Evolutionary conservation across 768 basidiomycete genomes (phyloP).

Genomic region (Agaricus subrufescens): DNA sequence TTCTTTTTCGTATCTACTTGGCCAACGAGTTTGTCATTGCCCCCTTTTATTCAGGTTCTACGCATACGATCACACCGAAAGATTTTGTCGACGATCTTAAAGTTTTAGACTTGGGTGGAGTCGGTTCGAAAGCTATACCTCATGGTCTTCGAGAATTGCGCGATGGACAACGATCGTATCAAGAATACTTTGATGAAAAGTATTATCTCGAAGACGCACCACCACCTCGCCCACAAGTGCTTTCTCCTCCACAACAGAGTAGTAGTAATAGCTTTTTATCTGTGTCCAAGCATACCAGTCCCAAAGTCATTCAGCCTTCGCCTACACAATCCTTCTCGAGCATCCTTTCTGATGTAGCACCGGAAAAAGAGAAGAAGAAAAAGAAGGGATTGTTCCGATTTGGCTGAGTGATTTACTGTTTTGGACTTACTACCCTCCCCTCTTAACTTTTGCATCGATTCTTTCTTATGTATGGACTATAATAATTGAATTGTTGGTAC

Average conservation of each 20-base stretch:
- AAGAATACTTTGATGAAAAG: constrained; percentile 77
- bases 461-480: background rate
- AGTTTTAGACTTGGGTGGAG: constrained; percentile 81
- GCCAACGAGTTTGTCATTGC: background rate
- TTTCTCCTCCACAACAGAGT: no score
- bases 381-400: constrained; percentile 70
- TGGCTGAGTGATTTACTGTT: constrained; percentile 21
- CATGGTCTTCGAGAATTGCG: constrained; percentile 58
- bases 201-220: constrained; percentile 68
- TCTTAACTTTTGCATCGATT: background rate
- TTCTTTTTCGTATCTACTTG: background rate
- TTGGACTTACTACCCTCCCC: no score
- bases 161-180: constrained; percentile 47
- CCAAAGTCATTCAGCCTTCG: constrained; percentile 38
- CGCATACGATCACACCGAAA: constrained; percentile 79
- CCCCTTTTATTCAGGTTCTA: constrained; percentile 62
- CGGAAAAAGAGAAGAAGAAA: constrained; percentile 72
- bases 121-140: constrained; percentile 68
- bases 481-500: no score
- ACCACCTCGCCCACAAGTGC: constrained; percentile 34
- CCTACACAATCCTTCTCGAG: constrained; percentile 51
- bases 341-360: constrained; percentile 31
- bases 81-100: constrained; percentile 85
- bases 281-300: constrained; percentile 23
- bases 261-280: constrained; percentile 22